Conservation (phyloP, 345 rosid species). For the Hypericum androsaemum region DNA sequence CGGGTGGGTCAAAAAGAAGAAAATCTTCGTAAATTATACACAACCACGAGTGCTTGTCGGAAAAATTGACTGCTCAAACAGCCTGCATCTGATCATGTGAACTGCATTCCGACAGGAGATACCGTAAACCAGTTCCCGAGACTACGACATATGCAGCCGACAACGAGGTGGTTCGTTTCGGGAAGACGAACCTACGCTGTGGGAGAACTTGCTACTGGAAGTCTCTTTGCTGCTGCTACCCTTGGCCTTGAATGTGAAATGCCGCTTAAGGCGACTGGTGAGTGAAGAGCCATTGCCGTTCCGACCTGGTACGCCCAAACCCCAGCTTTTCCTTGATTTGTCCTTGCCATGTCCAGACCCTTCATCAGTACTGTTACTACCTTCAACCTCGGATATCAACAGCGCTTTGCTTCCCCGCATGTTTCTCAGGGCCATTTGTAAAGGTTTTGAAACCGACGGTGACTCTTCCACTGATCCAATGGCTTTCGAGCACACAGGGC, state of each 20-base stretch:
- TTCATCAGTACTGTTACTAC: slow-evolving; percentile 17
- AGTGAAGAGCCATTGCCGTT: slow-evolving; percentile 33
- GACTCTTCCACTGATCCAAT: slow-evolving; percentile 37
- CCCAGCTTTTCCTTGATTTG: slow-evolving; percentile 35
- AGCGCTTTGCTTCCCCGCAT: slow-evolving; percentile 44
- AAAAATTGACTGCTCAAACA: too few species aligned
- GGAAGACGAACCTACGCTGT: slow-evolving; percentile 18
- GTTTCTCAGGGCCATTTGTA: slow-evolving; percentile 57
- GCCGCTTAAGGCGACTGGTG: slow-evolving; percentile 37
- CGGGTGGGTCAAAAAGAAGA: too few species aligned
- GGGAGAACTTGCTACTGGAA: slow-evolving; percentile 21
- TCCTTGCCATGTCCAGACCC: slow-evolving; percentile 23
- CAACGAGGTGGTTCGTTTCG: slow-evolving; percentile 13
- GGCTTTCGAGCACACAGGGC: slow-evolving; percentile 56
- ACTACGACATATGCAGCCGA: slow-evolving; percentile 17
- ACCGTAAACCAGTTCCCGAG: background rate
- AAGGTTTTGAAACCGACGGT: slow-evolving; percentile 41
- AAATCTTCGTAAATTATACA: too few species aligned
- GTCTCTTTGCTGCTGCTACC: slow-evolving; percentile 25
- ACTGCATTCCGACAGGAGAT: too few species aligned
- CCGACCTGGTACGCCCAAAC: slow-evolving; percentile 13
- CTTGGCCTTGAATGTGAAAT: slow-evolving; percentile 31
- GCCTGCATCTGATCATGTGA: too few species aligned
- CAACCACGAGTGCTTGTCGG: too few species aligned
- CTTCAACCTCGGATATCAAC: slow-evolving; percentile 32